Conservation (phyloP, 2,329 filamentous ascomycete species). For the Stemphylium vesicarium region DNA sequence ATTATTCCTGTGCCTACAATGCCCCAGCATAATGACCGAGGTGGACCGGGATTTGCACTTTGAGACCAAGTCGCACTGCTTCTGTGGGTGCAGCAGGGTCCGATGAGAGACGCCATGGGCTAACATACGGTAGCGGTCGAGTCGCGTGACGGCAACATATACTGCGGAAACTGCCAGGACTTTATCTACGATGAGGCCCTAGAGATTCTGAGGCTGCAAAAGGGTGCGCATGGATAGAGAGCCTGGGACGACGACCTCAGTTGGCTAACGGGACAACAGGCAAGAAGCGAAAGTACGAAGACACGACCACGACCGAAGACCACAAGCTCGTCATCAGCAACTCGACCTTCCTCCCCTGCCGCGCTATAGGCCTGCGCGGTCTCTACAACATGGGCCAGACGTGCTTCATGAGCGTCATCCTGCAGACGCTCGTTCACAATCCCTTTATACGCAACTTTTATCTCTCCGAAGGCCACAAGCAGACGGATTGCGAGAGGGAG, state of each 20-base stretch:
- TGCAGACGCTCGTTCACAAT: constrained; percentile 93
- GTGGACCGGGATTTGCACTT: constrained; percentile 72
- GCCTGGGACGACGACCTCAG: neutral
- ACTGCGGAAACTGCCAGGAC: constrained; percentile 82
- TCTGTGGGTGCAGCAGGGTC: constrained; percentile 63
- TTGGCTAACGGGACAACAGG: constrained; percentile 43
- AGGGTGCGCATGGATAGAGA: constrained; percentile 58
- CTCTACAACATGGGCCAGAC: constrained; percentile 99
- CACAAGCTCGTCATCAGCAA: constrained; percentile 79
- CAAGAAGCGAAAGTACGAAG: constrained; percentile 78
- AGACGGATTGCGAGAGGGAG: constrained; percentile 69
- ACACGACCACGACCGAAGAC: constrained; percentile 68
- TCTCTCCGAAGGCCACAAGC: constrained; percentile 85
- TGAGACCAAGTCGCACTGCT: constrained; percentile 71
- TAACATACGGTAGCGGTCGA: constrained; percentile 69
- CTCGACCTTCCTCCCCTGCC: constrained; percentile 79
- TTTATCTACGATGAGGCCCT: constrained; percentile 83
- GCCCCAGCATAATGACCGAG: constrained; percentile 70
- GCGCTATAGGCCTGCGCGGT: constrained; percentile 84
- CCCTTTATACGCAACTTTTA: constrained; percentile 91
- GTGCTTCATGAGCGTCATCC: constrained; percentile 95
- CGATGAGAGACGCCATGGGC: constrained; percentile 4
- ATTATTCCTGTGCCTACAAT: constrained; percentile 69
- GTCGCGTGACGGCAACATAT: constrained; percentile 75
- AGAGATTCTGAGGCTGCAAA: constrained; percentile 74